Conservation (phyloP, 2,329 filamentous ascomycete genomes). For the Penicillium sclerotiorum region DNA sequence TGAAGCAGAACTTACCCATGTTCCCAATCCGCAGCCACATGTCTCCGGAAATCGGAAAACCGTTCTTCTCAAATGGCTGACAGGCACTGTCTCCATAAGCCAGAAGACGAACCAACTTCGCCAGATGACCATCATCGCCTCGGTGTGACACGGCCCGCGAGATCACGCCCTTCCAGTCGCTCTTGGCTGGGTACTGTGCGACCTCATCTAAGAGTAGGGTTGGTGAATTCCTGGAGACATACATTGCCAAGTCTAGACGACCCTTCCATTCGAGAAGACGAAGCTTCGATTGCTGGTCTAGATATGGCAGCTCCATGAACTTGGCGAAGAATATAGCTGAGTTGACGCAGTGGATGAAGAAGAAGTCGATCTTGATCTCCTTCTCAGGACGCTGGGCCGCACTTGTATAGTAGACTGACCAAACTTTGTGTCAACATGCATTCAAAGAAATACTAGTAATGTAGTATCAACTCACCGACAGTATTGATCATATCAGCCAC, state of each 20-base stretch:
- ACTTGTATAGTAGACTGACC: slow-evolving; percentile 55
- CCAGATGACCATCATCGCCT: slow-evolving; percentile 76
- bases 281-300: slow-evolving; percentile 66
- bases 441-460: not conserved
- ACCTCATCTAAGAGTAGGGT: slow-evolving; percentile 63
- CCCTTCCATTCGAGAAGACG: slow-evolving; percentile 82
- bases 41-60: slow-evolving; percentile 42
- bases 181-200: slow-evolving; percentile 59
- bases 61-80: slow-evolving; percentile 34
- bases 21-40: slow-evolving; percentile 51
- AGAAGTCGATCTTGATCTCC: slow-evolving; percentile 78
- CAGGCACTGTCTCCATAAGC: slow-evolving; percentile 62
- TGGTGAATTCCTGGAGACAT: slow-evolving; percentile 68
- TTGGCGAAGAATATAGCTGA: slow-evolving; percentile 71
- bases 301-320: slow-evolving; percentile 61
- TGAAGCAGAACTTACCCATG: slow-evolving; percentile 39
- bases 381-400: slow-evolving; percentile 68
- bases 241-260: slow-evolving; percentile 72
- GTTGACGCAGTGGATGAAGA: slow-evolving; percentile 77
- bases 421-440: not conserved
- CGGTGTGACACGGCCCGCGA: slow-evolving; percentile 49
- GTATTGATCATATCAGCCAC: slow-evolving; percentile 72
- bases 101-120: slow-evolving; percentile 74
- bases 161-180: slow-evolving; percentile 51
- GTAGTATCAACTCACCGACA: slow-evolving; percentile 42